Conservation (phyloP, 768 basidiomycete genomes). For the Boletus bicolor region DNA sequence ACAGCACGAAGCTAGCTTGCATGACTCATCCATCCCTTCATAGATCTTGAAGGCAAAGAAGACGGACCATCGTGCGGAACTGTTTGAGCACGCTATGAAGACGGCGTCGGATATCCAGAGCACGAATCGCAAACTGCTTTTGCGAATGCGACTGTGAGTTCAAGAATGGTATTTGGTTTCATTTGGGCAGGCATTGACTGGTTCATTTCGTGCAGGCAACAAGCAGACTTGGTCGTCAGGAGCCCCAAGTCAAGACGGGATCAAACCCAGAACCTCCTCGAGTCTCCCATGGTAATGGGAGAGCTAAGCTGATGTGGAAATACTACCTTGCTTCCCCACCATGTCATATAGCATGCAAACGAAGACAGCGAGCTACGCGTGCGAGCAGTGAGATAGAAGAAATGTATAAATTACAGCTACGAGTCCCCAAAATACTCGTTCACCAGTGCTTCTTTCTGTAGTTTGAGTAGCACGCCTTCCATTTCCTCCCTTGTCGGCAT, state of each 20-base stretch:
- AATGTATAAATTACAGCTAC: slow-evolving; percentile 13
- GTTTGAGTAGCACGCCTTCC: slow-evolving; percentile 68
- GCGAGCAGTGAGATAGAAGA: slow-evolving; percentile 5
- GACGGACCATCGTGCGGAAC: slow-evolving; percentile 71
- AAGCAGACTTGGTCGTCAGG: slow-evolving; percentile 75
- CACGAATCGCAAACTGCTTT: slow-evolving; percentile 72
- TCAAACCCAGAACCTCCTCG: slow-evolving; percentile 13
- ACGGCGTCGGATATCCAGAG: slow-evolving; percentile 68
- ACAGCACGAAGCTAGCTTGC: not conserved
- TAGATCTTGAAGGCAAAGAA: slow-evolving; percentile 80
- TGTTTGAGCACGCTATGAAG: slow-evolving; percentile 75
- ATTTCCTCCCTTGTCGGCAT: slow-evolving; percentile 75
- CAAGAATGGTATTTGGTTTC: not conserved
- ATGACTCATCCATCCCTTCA: not conserved
- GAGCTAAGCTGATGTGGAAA: slow-evolving; percentile 11
- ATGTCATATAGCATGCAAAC: not conserved
- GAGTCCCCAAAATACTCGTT: slow-evolving; percentile 70
- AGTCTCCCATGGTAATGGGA: slow-evolving; percentile 14
- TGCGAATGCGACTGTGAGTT: slow-evolving; percentile 79
- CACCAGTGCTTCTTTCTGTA: slow-evolving; percentile 78
- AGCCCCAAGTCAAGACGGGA: slow-evolving; percentile 46
- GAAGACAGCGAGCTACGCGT: not conserved
- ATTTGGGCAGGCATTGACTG: not conserved
- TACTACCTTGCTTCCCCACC: not conserved
- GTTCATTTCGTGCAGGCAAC: slow-evolving; percentile 52